These are phyloP conservation scores for Aspergillus flavus DNA, from an alignment of 2,329 filamentous ascomycete species.

Conservation along the genomic window DNA sequence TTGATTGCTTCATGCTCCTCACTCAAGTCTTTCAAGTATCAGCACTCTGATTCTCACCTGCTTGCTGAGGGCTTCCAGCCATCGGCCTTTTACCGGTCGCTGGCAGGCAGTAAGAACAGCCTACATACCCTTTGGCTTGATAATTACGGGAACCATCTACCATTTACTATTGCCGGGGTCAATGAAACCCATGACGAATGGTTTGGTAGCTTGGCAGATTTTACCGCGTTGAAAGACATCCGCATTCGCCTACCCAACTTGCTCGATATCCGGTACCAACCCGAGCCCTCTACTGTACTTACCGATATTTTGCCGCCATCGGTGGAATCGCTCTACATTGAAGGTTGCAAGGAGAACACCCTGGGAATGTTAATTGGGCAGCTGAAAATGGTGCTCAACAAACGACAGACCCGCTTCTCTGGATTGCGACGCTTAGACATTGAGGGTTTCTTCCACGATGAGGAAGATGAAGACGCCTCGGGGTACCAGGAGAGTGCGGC, in stretches of 20 bases:
- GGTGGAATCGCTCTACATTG: conserved; percentile 29
- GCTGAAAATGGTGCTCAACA: conserved; percentile 24
- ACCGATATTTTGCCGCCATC: conserved; percentile 26
- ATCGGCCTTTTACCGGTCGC: conserved; percentile 27
- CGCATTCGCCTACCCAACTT: conserved; percentile 37
- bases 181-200: conserved; percentile 36
- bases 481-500: conserved; percentile 13
- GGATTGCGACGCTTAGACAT: conserved; percentile 25
- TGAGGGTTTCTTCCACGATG: conserved; percentile 32
- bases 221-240: conserved; percentile 29
- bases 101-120: conserved; percentile 26
- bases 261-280: conserved; percentile 31
- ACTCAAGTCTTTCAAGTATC: conserved; percentile 34
- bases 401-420: conserved; percentile 21
- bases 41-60: conserved; percentile 33
- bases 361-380: conserved; percentile 30
- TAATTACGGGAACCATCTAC: conserved; percentile 28
- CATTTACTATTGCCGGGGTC: conserved; percentile 30
- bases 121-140: conserved; percentile 35
- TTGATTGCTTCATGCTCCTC: conserved; percentile 26
- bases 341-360: conserved; percentile 31
- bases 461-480: conserved; percentile 25
- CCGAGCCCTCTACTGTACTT: conserved; percentile 26
- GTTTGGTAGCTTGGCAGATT: conserved; percentile 33
- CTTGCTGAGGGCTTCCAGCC: conserved; percentile 30